Base-by-base conservation (phyloP, 1,284 basidiomycete genomes). In the Naganishia cerealis region DNA sequence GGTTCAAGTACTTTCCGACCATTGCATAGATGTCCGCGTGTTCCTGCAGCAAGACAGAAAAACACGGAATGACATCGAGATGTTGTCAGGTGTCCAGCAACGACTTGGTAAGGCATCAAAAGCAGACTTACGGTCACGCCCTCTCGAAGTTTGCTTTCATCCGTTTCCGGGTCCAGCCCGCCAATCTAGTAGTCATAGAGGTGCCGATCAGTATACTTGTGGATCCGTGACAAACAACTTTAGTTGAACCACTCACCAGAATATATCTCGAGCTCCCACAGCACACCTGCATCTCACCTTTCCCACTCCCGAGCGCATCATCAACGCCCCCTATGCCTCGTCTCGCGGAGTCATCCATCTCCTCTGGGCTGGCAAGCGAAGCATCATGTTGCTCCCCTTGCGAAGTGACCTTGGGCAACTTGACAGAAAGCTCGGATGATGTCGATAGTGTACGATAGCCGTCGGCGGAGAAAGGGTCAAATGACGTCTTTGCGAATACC, bases 251-350 rank as follows among this genome's bases (percentile, higher is more conserved):
- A 42, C 50, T 54, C 21, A 63, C 61, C 61, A 63, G 24, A 33
- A 63, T n/a, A 54, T 63, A 63, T 29, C 61, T 38, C 21, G 61
- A 63, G 40, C 61, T 63, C 21, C 61, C 61, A 39, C 61, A 40
- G 16, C 54, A 63, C 1, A 50, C n/a, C 24, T 54, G 40, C 50
- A 13, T 29, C 36, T 43, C 61, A 7, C 6, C 0, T 18, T 26
- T 39, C 21, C 21, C 29, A 10, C 21, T 38, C 38, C 18, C 57
- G 1, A 24, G 24, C 40, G 15, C 50, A 38, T 21, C 50, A 6
- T 42, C 61, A 21, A 63, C 15, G 7, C n/a, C 46, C 42, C 38
- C 55, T 16, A 38, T 39, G 18, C 36, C 21, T 40, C 61, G 50
- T 33, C 61, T 53, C 29, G 61, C 61, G 4, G 61, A 63, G 29